These are phyloP conservation scores for Phytophthora tentaculata DNA, from an alignment of 352 stramenopile genomes.

Conservation along the genomic window DNA sequence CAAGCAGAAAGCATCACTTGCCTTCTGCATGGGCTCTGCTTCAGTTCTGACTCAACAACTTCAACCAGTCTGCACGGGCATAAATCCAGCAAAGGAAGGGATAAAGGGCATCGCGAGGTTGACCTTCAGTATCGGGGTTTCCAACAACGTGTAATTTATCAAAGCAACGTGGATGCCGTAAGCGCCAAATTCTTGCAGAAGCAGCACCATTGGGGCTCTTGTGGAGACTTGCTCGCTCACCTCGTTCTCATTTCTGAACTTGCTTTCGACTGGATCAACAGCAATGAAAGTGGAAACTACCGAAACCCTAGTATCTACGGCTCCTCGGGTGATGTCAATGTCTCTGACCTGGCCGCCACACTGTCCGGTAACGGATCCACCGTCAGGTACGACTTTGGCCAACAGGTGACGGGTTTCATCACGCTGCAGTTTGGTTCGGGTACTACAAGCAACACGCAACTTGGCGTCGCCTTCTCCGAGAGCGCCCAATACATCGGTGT, in stretches of 20 bases:
- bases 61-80: neutral
- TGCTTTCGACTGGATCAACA: conserved; percentile 7
- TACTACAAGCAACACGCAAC: conserved; percentile 25
- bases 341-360: conserved; percentile 28
- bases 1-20: neutral
- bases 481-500: conserved; percentile 41
- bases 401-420: conserved; percentile 35
- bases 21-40: neutral
- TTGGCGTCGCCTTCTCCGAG: conserved; percentile 44
- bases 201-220: too few species aligned
- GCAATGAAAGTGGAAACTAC: conserved; percentile 17
- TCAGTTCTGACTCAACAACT: neutral
- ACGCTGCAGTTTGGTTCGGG: conserved; percentile 37
- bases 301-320: conserved; percentile 26
- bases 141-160: too few species aligned
- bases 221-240: too few species aligned
- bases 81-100: neutral
- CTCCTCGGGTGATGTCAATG: conserved; percentile 20
- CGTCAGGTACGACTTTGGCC: conserved; percentile 48
- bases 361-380: conserved; percentile 38
- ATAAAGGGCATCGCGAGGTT: too few species aligned
- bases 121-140: too few species aligned
- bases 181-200: too few species aligned
- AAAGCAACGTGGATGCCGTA: too few species aligned
- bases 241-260: conserved; percentile 25